These are phyloP conservation scores for Beta corolliflora DNA, from an alignment of 179 eudicot genomes.

Conservation along the genomic window DNA sequence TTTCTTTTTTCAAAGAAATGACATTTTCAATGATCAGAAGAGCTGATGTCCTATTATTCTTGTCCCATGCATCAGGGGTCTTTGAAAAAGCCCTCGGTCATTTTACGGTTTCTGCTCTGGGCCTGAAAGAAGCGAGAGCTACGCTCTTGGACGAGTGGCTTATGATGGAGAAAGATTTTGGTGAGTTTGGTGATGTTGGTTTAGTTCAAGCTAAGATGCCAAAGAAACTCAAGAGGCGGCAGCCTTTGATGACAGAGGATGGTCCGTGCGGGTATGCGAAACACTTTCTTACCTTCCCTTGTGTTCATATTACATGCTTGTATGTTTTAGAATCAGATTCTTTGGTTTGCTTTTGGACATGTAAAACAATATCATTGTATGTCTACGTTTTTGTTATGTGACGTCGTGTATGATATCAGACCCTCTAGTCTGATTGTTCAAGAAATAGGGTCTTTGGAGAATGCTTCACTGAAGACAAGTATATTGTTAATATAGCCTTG, in stretches of 20 bases:
- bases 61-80: slow-evolving; percentile 52
- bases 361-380: background rate
- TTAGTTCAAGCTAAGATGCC: slow-evolving; percentile 69
- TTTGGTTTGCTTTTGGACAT: background rate
- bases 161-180: slow-evolving; percentile 60
- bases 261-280: slow-evolving; percentile 78
- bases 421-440: background rate
- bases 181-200: slow-evolving; percentile 67
- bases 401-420: background rate
- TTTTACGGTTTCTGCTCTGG: slow-evolving; percentile 72
- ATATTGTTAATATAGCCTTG: too few relatives aligned
- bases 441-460: background rate
- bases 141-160: slow-evolving; percentile 90
- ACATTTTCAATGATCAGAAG: background rate
- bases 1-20: too few relatives aligned
- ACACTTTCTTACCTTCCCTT: slow-evolving; percentile 12
- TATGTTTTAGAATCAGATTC: background rate
- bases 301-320: background rate
- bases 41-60: background rate
- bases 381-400: background rate
- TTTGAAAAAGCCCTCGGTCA: slow-evolving; percentile 74
- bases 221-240: slow-evolving; percentile 73
- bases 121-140: slow-evolving; percentile 84
- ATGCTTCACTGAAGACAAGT: background rate
- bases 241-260: slow-evolving; percentile 70